A percentile compares a stretch with the other conserved stretches of the same genome.
Conservation (phyloP, 2,329 filamentous ascomycete genomes). For the Epichloe brachyelytri region DNA sequence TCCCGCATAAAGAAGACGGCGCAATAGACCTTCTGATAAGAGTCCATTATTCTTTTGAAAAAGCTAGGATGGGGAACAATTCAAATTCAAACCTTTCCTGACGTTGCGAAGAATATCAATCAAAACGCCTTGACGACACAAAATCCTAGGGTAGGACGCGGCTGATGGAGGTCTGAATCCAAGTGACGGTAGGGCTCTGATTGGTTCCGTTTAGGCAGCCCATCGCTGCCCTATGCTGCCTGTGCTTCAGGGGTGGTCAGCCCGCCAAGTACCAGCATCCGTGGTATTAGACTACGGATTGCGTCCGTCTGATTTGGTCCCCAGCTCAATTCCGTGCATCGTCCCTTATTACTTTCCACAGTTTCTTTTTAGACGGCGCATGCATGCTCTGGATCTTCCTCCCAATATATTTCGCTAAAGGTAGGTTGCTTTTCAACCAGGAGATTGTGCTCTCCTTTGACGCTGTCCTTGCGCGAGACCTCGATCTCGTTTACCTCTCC, state of each 20-base stretch:
- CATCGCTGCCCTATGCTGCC: neutral
- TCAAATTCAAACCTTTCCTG: no score
- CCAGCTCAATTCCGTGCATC: neutral
- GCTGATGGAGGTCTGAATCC: no score
- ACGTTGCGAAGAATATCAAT: no score
- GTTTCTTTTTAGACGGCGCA: neutral
- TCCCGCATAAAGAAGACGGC: no score
- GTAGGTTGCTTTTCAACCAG: neutral
- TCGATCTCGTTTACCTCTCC: neutral
- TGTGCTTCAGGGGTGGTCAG: neutral
- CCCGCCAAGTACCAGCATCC: conserved; percentile 1
- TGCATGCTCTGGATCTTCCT: neutral
- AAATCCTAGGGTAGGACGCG: no score
- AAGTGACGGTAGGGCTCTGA: conserved; percentile 1
- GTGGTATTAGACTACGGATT: neutral
- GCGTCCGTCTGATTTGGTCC: neutral
- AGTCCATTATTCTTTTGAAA: no score
- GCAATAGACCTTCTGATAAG: no score
- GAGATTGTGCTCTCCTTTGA: neutral
- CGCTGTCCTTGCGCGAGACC: neutral
- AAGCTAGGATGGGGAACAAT: no score
- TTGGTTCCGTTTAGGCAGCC: conserved; percentile 1
- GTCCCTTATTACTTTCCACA: neutral
- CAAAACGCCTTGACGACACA: no score
- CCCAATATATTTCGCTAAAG: neutral